Conservation (phyloP, 202 grass and related monocot species). For the Dendrocalamus latiflorus region DNA sequence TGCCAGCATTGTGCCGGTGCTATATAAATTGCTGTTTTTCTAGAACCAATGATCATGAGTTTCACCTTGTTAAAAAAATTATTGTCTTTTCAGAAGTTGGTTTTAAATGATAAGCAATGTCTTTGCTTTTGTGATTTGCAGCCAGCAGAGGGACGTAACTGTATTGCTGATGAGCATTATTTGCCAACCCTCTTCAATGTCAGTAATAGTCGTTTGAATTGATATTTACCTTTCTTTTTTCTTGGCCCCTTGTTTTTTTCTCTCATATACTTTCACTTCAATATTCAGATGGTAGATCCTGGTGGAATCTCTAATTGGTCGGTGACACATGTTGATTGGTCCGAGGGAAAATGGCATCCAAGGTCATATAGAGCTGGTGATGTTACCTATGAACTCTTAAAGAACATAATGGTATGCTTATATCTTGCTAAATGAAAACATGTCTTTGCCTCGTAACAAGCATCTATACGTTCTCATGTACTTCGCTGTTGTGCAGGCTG, state of each 20-base stretch:
- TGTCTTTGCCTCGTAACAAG: neutral
- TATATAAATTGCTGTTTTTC: conserved; percentile 5
- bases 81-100: neutral
- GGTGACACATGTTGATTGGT: conserved; percentile 98
- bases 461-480: conserved; percentile 22
- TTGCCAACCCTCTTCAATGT: conserved; percentile 91
- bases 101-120: conserved; percentile 16
- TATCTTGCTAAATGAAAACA: conserved; percentile 3
- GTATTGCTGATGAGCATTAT: conserved; percentile 98
- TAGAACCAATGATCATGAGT: neutral
- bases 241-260: neutral
- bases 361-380: conserved; percentile 85
- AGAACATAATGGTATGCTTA: conserved; percentile 75
- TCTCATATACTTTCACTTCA: conserved; percentile 14
- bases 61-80: neutral
- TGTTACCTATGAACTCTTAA: conserved; percentile 73
- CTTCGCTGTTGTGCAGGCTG: conserved; percentile 55
- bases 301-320: conserved; percentile 95
- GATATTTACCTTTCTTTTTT: conserved; percentile 18
- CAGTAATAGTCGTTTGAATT: conserved; percentile 36
- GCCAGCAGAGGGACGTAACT: conserved; percentile 92
- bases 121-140: conserved; percentile 49
- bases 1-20: neutral
- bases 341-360: conserved; percentile 99
- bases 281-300: conserved; percentile 82